phyloP scores from a whole-genome alignment of 2,329 filamentous ascomycete species.

The Nemania abortiva region DNA sequence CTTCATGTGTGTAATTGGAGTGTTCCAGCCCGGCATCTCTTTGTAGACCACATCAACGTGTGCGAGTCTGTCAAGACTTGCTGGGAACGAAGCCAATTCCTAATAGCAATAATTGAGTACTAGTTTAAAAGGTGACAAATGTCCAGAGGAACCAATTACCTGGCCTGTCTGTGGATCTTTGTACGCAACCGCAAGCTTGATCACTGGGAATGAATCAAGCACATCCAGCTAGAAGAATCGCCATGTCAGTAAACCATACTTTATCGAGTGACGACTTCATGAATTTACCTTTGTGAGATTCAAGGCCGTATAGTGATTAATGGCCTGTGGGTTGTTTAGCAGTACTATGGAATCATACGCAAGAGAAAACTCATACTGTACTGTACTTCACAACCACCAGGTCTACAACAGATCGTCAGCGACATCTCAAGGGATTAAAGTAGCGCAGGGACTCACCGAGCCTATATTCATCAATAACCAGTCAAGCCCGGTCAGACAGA shows the following conservation, averaged over 20 bases:
- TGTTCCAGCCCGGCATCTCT: neutral
- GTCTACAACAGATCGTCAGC: too few relatives aligned
- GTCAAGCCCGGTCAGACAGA: too few relatives aligned
- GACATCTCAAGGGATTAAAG: too few relatives aligned
- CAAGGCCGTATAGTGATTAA: constrained; percentile 40
- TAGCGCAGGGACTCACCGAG: too few relatives aligned
- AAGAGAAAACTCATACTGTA: too few relatives aligned
- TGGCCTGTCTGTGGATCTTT: constrained; percentile 52
- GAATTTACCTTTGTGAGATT: constrained; percentile 45
- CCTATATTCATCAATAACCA: too few relatives aligned
- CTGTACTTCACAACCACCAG: neutral
- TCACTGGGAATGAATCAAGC: constrained; percentile 70
- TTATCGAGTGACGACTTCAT: too few relatives aligned
- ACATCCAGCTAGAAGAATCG: constrained; percentile 61
- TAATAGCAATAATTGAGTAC: constrained; percentile 15
- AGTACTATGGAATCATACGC: too few relatives aligned
- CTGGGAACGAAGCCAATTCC: neutral
- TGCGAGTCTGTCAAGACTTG: neutral
- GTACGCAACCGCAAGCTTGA: constrained; percentile 72
- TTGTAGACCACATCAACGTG: neutral
- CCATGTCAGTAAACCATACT: neutral
- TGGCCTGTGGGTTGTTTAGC: too few relatives aligned
- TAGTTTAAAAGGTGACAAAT: too few relatives aligned
- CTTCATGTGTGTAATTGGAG: neutral
- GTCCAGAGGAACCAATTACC: constrained; percentile 49